phyloP scores from a whole-genome alignment of 2,329 filamentous ascomycete species.

The Aspergillus japonicus region DNA sequence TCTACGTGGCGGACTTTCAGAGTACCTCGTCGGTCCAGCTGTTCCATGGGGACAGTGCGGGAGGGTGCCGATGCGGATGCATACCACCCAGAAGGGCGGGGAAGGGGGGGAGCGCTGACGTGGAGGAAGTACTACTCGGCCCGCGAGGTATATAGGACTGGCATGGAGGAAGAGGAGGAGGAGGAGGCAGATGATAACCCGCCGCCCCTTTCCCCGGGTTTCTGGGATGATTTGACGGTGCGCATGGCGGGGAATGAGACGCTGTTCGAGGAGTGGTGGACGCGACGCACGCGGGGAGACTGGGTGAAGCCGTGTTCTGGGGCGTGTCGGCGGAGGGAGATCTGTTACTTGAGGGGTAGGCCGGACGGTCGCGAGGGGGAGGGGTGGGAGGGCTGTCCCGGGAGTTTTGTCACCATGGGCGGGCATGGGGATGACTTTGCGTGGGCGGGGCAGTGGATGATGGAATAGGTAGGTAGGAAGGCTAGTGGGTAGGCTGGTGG shows the following conservation, averaged over 20 bases:
- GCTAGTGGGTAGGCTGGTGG: too few relatives aligned
- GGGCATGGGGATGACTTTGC: too few relatives aligned
- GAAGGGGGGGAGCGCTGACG: slow-evolving; percentile 35
- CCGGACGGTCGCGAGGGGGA: too few relatives aligned
- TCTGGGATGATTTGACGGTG: slow-evolving; percentile 60
- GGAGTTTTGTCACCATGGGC: too few relatives aligned
- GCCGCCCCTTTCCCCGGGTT: slow-evolving; percentile 28
- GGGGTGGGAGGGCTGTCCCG: too few relatives aligned
- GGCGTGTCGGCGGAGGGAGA: slow-evolving; percentile 46
- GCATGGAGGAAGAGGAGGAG: background rate
- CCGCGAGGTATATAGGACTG: slow-evolving; percentile 51
- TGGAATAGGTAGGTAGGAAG: too few relatives aligned
- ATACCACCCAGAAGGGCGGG: too few relatives aligned
- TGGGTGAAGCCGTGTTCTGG: slow-evolving; percentile 42
- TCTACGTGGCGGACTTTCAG: background rate
- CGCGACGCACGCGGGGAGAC: slow-evolving; percentile 51
- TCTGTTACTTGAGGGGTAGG: slow-evolving; percentile 39
- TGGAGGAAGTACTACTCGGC: slow-evolving; percentile 60
- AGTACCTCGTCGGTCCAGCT: too few relatives aligned
- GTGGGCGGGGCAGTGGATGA: too few relatives aligned
- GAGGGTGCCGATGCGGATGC: too few relatives aligned
- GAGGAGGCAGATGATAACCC: too few relatives aligned
- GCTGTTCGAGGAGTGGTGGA: slow-evolving; percentile 50
- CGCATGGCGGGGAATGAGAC: slow-evolving; percentile 46
- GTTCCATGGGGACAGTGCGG: background rate